Base-by-base conservation (phyloP, 225 moss, liverwort and hornwort genomes). In the Thuidium tamariscinum region DNA sequence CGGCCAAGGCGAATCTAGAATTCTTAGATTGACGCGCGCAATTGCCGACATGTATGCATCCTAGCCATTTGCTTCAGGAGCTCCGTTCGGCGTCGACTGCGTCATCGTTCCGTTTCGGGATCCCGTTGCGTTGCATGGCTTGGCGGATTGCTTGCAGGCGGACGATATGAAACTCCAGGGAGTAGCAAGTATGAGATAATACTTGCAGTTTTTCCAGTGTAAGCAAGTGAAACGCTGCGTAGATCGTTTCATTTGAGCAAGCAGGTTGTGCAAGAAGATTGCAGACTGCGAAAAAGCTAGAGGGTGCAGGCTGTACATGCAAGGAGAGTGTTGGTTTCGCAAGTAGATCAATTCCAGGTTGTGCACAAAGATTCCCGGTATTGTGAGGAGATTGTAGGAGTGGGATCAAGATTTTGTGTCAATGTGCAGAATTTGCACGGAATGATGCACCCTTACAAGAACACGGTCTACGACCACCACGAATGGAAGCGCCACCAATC, bases 401-500 rank as follows among this genome's bases (percentile, higher is more conserved):
- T 5, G 12, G 30, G n/a, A 52, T 75, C 52, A 23, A n/a, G 54
- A 23, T 29, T 52, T 79, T 61, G 80, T 49, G 51, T 26, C 27
- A 29, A 27, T 19, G 12, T 82, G 54, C 36, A 42, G 16, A 55
- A 7, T 4, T 77, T 76, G 52, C 37, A 16, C 25, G 41, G 7
- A 23, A 34, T 2, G 84, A 96, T 94, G 96, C 93, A 89, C 54
- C 86, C 86, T 36, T 86, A 86, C 49, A 88, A 93, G 79, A 89
- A 91, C 88, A 94, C 93, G 42, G 93, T 96, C n/a, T 98, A 96
- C 77, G 90, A 85, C 57, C 91, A 95, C 11, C 39, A 85, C 17
- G 98, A 98, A 60, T 98, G 98, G 98, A 73, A 87, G 32, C 63
- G 14, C 1, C 98, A 98, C 90, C 90, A 93, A n/a, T 95, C 95